These are phyloP conservation scores for Penicillium riverlandense DNA, from an alignment of 495 filamentous ascomycete genomes.

Conservation along the genomic window DNA sequence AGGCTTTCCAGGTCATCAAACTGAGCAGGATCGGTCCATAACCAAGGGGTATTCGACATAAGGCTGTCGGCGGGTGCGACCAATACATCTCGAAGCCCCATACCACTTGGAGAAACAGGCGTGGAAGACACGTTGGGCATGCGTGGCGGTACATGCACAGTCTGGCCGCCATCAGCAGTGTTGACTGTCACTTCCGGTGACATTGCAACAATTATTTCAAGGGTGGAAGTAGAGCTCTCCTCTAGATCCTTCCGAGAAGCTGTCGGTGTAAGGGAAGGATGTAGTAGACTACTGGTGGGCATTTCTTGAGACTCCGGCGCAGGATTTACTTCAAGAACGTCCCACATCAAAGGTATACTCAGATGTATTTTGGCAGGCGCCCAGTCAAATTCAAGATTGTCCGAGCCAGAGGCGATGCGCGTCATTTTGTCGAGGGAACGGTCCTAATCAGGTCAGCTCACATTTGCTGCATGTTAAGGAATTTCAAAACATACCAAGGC, in stretches of 20 bases:
- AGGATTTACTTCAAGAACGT: slow-evolving; percentile 35
- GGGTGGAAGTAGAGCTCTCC: slow-evolving; percentile 20
- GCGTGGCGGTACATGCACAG: slow-evolving; percentile 28
- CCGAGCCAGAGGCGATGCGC: slow-evolving; percentile 35
- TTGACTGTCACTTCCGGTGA: slow-evolving; percentile 39
- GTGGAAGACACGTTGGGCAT: slow-evolving; percentile 15
- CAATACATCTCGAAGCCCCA: slow-evolving; percentile 18
- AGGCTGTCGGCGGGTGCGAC: slow-evolving; percentile 37
- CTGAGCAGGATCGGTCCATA: slow-evolving; percentile 36
- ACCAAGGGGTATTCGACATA: slow-evolving; percentile 40
- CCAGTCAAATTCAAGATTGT: slow-evolving; percentile 37
- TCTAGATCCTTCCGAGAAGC: slow-evolving; percentile 17
- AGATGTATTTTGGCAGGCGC: slow-evolving; percentile 39
- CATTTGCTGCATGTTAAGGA: no score
- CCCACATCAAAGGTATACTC: slow-evolving; percentile 46
- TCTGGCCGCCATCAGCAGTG: slow-evolving; percentile 35
- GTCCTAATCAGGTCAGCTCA: slow-evolving; percentile 17
- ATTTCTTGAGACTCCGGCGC: slow-evolving; percentile 17
- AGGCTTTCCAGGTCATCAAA: slow-evolving; percentile 35
- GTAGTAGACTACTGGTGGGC: slow-evolving; percentile 22
- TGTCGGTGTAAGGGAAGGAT: slow-evolving; percentile 24
- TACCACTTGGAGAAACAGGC: slow-evolving; percentile 14
- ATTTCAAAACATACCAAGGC: slow-evolving; percentile 19
- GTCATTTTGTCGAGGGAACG: slow-evolving; percentile 35
- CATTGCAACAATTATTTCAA: slow-evolving; percentile 39